phyloP scores from a whole-genome alignment of 768 basidiomycete species.

The Udeniomyces megalosporus region DNA sequence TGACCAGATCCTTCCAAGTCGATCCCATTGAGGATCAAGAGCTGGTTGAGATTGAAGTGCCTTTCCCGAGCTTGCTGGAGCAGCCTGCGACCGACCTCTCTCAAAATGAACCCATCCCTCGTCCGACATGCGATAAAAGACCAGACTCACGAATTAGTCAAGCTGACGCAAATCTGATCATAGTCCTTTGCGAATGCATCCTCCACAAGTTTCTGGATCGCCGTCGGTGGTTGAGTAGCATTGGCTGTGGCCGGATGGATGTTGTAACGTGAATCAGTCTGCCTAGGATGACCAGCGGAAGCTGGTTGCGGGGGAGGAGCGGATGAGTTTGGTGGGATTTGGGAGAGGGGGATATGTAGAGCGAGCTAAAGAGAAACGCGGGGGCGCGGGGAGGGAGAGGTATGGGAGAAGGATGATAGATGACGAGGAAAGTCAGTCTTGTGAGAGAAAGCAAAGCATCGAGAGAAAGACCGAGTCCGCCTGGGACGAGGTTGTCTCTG shows the following conservation, averaged over 20 bases:
- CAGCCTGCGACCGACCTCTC: too few relatives aligned
- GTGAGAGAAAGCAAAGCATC: too few relatives aligned
- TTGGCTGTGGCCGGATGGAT: too few relatives aligned
- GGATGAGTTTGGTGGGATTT: constrained; percentile 1
- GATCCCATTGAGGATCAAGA: not conserved
- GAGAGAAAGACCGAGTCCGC: too few relatives aligned
- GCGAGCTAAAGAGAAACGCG: constrained; percentile 10
- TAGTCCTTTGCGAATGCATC: constrained; percentile 13
- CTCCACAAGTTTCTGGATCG: constrained; percentile 10
- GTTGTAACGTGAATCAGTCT: not conserved
- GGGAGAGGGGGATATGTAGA: constrained; percentile 11
- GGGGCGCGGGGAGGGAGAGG: not conserved
- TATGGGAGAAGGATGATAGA: too few relatives aligned
- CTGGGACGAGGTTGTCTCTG: too few relatives aligned
- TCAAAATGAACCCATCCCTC: too few relatives aligned
- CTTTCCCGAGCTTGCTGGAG: too few relatives aligned
- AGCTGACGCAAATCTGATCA: constrained; percentile 14
- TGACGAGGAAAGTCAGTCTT: too few relatives aligned
- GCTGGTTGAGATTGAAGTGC: too few relatives aligned
- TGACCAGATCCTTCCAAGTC: too few relatives aligned
- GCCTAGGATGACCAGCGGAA: not conserved
- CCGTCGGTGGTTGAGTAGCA: not conserved
- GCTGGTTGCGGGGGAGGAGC: not conserved
- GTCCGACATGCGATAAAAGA: too few relatives aligned
- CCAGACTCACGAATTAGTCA: constrained; percentile 14